These are phyloP conservation scores for Lichina pygmaea DNA, from an alignment of 495 filamentous ascomycete species.

Conservation along the genomic window DNA sequence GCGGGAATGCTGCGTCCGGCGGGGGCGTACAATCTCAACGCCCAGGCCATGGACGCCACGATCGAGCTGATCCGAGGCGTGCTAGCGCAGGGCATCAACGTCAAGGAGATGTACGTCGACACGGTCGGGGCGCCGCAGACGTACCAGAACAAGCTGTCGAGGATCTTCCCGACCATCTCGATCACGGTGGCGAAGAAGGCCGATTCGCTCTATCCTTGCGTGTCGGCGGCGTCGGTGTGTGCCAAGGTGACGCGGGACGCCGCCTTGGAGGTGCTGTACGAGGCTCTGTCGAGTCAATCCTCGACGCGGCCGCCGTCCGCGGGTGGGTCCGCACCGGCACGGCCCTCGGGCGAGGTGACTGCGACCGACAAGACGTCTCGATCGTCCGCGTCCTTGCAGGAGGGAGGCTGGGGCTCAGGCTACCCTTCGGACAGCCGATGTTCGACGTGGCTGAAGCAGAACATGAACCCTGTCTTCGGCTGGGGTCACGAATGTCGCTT, in stretches of 20 bases:
- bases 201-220: slow-evolving; percentile 76
- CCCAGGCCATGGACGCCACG: slow-evolving; percentile 92
- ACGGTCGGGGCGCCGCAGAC: slow-evolving; percentile 60
- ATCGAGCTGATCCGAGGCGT: slow-evolving; percentile 58
- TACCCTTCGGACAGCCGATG: slow-evolving; percentile 79
- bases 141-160: slow-evolving; percentile 66
- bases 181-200: slow-evolving; percentile 94
- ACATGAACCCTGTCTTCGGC: slow-evolving; percentile 84
- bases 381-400: slow-evolving; percentile 1
- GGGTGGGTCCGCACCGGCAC: too few species aligned
- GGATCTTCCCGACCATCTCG: slow-evolving; percentile 49
- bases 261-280: slow-evolving; percentile 51
- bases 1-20: slow-evolving; percentile 50
- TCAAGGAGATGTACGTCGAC: slow-evolving; percentile 80
- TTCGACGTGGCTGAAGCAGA: slow-evolving; percentile 49
- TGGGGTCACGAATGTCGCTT: slow-evolving; percentile 86
- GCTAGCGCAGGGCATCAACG: slow-evolving; percentile 43
- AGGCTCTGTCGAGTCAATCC: slow-evolving; percentile 12
- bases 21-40: slow-evolving; percentile 71
- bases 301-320: background rate
- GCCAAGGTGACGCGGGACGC: slow-evolving; percentile 90
- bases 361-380: slow-evolving; percentile 1
- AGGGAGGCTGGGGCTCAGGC: slow-evolving; percentile 54
- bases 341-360: too few species aligned
- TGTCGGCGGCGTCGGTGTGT: slow-evolving; percentile 77